phyloP scores from a whole-genome alignment of 1,139 yeast species.

The Lizanozyma gosingica region DNA sequence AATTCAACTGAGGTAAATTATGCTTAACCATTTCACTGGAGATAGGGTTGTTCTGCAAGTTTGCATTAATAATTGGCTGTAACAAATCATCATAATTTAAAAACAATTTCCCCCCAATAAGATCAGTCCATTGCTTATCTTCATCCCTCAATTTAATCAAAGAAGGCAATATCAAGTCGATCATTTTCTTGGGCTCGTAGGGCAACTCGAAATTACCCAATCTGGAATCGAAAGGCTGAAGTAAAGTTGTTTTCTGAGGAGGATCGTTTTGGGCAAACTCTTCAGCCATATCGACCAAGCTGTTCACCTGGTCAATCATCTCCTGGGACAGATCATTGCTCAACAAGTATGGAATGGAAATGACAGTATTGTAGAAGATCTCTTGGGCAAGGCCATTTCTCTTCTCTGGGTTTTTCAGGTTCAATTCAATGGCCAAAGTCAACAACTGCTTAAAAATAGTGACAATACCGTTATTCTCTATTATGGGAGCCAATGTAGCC shows the following conservation, averaged over 20 bases:
- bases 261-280: slow-evolving; percentile 12
- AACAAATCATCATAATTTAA: slow-evolving; percentile 23
- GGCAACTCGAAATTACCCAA: slow-evolving; percentile 32
- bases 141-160: slow-evolving; percentile 27
- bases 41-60: slow-evolving; percentile 27
- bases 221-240: slow-evolving; percentile 33
- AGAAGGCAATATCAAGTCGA: slow-evolving; percentile 47
- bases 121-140: slow-evolving; percentile 17
- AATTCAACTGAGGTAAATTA: slow-evolving; percentile 35
- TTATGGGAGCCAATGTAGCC: slow-evolving; percentile 53
- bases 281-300: slow-evolving; percentile 38
- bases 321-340: slow-evolving; percentile 33
- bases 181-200: slow-evolving; percentile 44
- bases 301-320: slow-evolving; percentile 28
- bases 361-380: slow-evolving; percentile 52
- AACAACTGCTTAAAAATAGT: slow-evolving; percentile 49
- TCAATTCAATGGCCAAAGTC: slow-evolving; percentile 48
- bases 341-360: slow-evolving; percentile 63
- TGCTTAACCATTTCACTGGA: slow-evolving; percentile 35
- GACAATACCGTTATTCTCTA: slow-evolving; percentile 44
- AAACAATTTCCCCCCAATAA: slow-evolving; percentile 20
- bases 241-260: slow-evolving; percentile 15
- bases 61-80: slow-evolving; percentile 28
- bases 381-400: slow-evolving; percentile 63
- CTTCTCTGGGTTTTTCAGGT: slow-evolving; percentile 21